Evolutionary conservation across 805 yeast species (phyloP), one percentile per base, ranked within the genome.

Genomic region (Pichia insulana): DNA sequence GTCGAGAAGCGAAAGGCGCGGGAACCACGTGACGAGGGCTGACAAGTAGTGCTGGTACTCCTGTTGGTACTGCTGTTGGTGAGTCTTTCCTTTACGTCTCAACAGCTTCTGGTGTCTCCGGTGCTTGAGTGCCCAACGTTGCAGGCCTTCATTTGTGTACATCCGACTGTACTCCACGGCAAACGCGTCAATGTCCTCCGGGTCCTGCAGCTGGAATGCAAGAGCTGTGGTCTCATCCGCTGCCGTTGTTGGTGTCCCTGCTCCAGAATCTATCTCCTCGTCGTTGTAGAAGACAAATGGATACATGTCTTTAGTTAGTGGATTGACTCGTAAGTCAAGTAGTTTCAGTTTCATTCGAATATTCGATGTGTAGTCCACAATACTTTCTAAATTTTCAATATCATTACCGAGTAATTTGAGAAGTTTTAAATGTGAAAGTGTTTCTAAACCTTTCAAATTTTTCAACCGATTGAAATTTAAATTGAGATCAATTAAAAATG

Each of bases 211-310:
- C 33, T 66, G 70, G 15, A 73, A 61, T 3, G 69, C 67, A 7
- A 22, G 25, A 22, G 25, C 25, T 22, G 50, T 51, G 42, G 51
- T 17, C 18, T 41, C 42, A 10, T 22, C 13, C 6, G 5, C 31
- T 7, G 4, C 31, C 5, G 31, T 12, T 11, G 31, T 4, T 28
- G 31, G 4, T 6, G 31, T 22, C 7, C 8, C 7, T 22, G 7
- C 25, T 22, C 46, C 54, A 8, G 20, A 42, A 27, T 40, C 44
- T n/a, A 31, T 36, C 4, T 38, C 39, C 9, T 44, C 39, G 39
- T 68, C 76, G 4, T 73, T 71, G 46, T 68, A 69, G 55, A 75
- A 74, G 2, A 75, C 75, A 49, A 67, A 73, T 0, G 81, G 78
- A 52, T 75, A 74, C 38, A 70, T 61, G 10, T 65, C 69, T 34